Evolutionary conservation across 495 filamentous ascomycete species (phyloP).

Genomic region (Ramalina intermedia): DNA sequence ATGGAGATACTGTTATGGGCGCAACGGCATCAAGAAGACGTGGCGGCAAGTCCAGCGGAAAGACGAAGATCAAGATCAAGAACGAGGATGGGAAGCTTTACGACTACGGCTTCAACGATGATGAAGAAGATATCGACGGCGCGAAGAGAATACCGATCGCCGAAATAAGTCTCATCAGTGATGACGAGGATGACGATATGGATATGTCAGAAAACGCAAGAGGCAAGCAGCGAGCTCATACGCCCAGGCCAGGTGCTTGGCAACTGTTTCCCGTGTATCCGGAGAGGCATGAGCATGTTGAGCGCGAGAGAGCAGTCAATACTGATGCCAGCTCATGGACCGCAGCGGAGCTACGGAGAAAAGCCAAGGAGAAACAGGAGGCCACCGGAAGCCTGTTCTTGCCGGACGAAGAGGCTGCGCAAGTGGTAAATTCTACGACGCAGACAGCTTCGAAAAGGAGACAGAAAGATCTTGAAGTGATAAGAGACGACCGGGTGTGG

Average conservation of each 20-base stretch:
- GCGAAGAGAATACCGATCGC: conserved; percentile 25
- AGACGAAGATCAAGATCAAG: not conserved
- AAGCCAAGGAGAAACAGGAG: conserved; percentile 20
- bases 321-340: conserved; percentile 36
- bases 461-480: conserved; percentile 19
- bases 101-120: not conserved
- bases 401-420: conserved; percentile 3
- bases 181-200: conserved; percentile 20
- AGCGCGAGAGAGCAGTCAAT: conserved; percentile 33
- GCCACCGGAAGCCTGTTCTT: conserved; percentile 11
- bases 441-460: conserved; percentile 6
- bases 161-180: conserved; percentile 32
- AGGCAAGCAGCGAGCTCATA: conserved; percentile 21
- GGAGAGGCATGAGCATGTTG: conserved; percentile 36
- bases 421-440: not conserved
- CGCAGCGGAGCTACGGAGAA: conserved; percentile 26
- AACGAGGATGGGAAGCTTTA: no score
- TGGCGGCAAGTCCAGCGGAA: conserved; percentile 12
- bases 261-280: conserved; percentile 34
- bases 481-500: conserved; percentile 16
- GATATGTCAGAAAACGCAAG: conserved; percentile 19
- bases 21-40: not conserved
- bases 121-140: not conserved
- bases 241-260: conserved; percentile 8
- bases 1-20: conserved; percentile 11